Base-by-base conservation (phyloP, 805 yeast species). In the Saccharomycopsis oosterbeekiorum region DNA sequence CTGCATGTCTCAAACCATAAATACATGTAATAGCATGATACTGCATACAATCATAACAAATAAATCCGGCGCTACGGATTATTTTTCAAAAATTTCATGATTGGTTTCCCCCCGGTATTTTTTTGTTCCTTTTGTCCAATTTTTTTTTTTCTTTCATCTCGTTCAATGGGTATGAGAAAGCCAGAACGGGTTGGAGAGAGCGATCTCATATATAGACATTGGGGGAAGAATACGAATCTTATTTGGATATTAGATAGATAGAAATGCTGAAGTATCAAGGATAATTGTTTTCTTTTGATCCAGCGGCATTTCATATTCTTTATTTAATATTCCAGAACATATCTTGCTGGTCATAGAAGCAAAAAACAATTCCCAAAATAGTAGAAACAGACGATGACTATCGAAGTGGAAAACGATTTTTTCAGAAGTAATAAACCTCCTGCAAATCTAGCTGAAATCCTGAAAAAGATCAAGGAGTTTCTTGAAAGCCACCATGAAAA, bases 381-480 rank as follows among this genome's bases (percentile, higher is more conserved):
- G 29, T 6, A 40, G 24, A 41, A 1, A 41, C 14, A 17, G 58
- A 56, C 58, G 6, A 47, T 40, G 36, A 43, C 43, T 2, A 21
- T 41, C 15, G 37, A 26, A 21, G 14, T 39, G 1, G 65, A 63
- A 19, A 34, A 55, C 17, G 62, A 60, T 37, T 63, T 59, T 54
- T 63, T 63, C 39, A 17, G 17, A 21, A 60, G 39, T 26, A 63
- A 60, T 42, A 37, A 59, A 3, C 61, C 63, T 1, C 65, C 65
- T 3, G 19, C 76, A 1, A 90, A 93, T 69, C 76, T 94, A 37
- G 80, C 80, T 1, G 84, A 84, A 57, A 74, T 93, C 34, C 78
- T 82, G 53, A 65, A 68, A 6, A 83, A 84, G 63, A 84, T 88
- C 9, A 70, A 74, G 10, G 79, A 78, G 1, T 93, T 93, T 70